Base-by-base conservation (phyloP, 1,284 basidiomycete genomes). In the Tylopilus sp. region DNA sequence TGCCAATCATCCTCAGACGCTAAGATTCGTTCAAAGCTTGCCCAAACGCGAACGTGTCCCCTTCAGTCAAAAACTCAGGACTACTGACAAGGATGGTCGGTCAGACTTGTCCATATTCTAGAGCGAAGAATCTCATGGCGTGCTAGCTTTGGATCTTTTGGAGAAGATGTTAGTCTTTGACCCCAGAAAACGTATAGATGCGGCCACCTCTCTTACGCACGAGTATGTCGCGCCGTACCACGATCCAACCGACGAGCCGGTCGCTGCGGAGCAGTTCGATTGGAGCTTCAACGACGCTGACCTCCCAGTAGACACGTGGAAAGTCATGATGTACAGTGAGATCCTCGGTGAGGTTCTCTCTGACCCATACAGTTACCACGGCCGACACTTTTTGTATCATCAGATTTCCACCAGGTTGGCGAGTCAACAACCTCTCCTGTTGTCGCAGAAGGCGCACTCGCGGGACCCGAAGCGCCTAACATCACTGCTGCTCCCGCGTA, bases 241-340 rank as follows among this genome's bases (percentile, higher is more conserved):
- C 67, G 97, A 99, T 72, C 94, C 96, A 8, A 94, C 93, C 8
- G 96, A 99, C 67, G 97, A 99, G 70, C 96, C 97, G 6, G 86
- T 89, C 37, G 92, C 96, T 8, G 82, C 80, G 30, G 95, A 98
- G 69, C 88, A 92, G 63, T 99, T 99, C 63, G 96, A 99, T 71
- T 99, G 96, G 96, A 91, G 86, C 63, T 99, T 99, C 82, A 99
- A 99, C 72, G 96, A 99, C 60, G 97, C 97, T n/a, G 96, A 99
- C 68, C 77, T 99, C 39, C 97, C 97, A 0, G 92, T 99, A 23
- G 96, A 99, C 67, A 97, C 93, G 4, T 99, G 96, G 96, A 98
- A 97, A 74, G 96, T 98, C 62, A 94, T 95, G 92, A 94, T 95
- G 92, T 95, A 95, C 74, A 87, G 84, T 61, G 92, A 95, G 71